Conservation (phyloP, 768 basidiomycete species). For the Tylopilus sp. region DNA sequence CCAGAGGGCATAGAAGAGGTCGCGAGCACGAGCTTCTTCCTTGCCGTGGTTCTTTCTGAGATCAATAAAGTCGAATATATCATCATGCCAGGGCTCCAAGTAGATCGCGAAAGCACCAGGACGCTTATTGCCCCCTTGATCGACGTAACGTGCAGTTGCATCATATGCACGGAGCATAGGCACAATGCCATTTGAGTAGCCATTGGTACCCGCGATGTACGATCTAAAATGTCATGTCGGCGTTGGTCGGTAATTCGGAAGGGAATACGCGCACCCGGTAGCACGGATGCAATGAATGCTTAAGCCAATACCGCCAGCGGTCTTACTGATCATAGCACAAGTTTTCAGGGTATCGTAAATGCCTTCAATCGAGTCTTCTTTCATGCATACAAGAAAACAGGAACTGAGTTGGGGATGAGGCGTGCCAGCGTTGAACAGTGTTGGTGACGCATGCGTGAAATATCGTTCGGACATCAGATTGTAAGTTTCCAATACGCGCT, state of each 20-base stretch:
- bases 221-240: constrained; percentile 50
- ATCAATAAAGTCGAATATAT: constrained; percentile 96
- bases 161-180: constrained; percentile 99
- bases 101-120: constrained; percentile 99
- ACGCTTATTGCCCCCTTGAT: constrained; percentile 98
- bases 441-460: constrained; percentile 98
- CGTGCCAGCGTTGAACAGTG: constrained; percentile 97
- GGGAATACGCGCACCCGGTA: constrained; percentile 62
- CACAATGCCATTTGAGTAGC: constrained; percentile 97
- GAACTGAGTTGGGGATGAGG: constrained; percentile 93
- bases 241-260: neutral
- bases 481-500: constrained; percentile 87
- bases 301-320: constrained; percentile 95
- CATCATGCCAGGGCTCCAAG: constrained; percentile 98
- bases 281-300: constrained; percentile 96
- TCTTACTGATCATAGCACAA: constrained; percentile 99
- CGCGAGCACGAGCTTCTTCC: constrained; percentile 93
- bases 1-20: constrained; percentile 98
- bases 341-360: constrained; percentile 98
- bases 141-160: constrained; percentile 97
- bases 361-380: constrained; percentile 97
- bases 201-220: constrained; percentile 98
- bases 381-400: constrained; percentile 98
- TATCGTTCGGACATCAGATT: constrained; percentile 97
- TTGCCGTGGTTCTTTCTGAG: constrained; percentile 99